Percentiles rank a stretch among this genome's conserved stretches.
phyloP scores from a whole-genome alignment of 805 yeast genomes.

The Barnettozyma vustinii region DNA sequence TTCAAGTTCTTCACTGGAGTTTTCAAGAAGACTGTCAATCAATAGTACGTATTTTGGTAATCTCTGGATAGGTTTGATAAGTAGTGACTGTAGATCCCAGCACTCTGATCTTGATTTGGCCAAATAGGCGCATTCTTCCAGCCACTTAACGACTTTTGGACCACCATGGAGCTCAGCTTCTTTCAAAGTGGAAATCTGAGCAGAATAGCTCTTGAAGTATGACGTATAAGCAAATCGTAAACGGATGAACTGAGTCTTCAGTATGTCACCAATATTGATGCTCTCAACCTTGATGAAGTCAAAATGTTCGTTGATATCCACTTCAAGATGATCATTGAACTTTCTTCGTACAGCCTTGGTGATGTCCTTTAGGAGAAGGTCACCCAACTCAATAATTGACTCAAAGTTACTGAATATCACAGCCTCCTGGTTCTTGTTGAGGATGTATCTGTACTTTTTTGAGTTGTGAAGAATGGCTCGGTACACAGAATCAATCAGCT shows the following conservation, averaged over 20 bases:
- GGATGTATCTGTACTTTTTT: conserved; percentile 25
- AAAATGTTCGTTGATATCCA: conserved; percentile 9
- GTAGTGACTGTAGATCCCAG: conserved; percentile 26
- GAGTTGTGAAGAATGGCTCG: conserved; percentile 29
- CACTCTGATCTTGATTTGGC: conserved; percentile 22
- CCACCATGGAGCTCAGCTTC: conserved; percentile 14
- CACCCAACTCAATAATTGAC: conserved; percentile 33
- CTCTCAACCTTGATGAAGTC: conserved; percentile 8
- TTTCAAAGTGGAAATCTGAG: conserved; percentile 26
- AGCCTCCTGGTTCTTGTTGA: conserved; percentile 31
- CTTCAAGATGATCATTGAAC: conserved; percentile 1
- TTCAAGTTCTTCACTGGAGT: conserved; percentile 9
- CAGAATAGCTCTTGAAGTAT: conserved; percentile 27
- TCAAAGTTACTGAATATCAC: conserved; percentile 40
- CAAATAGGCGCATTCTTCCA: conserved; percentile 28
- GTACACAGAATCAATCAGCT: conserved; percentile 28
- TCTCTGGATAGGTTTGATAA: conserved; percentile 30
- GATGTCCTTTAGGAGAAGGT: conserved; percentile 24
- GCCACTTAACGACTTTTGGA: conserved; percentile 29
- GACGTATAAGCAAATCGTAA: conserved; percentile 30
- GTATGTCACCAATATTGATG: conserved; percentile 26
- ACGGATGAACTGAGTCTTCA: conserved; percentile 29
- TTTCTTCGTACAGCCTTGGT: conserved; percentile 2
- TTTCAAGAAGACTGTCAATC: conserved; percentile 15
- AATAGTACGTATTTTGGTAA: conserved; percentile 20